Percentiles rank a stretch among this genome's conserved stretches.
Evolutionary conservation across 2,329 filamentous ascomycete genomes (phyloP).

Genomic region (Microascus cirrosus): DNA sequence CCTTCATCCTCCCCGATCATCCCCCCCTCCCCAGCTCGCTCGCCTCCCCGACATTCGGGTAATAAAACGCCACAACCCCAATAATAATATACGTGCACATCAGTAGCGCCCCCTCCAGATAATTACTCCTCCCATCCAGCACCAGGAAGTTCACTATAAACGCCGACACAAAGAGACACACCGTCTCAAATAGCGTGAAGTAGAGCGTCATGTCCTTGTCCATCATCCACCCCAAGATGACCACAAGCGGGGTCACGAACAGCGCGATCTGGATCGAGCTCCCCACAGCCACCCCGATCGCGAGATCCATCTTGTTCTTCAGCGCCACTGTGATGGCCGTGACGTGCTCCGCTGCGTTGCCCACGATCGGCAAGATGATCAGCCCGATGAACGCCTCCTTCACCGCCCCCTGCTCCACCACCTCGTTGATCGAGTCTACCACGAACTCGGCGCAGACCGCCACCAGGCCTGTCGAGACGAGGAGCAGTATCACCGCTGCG

Average conservation of each 20-base stretch:
- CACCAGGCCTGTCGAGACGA: conserved; percentile 54
- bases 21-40: conserved; percentile 22
- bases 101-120: conserved; percentile 65
- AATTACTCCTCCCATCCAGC: conserved; percentile 75
- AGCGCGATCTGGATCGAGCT: conserved; percentile 63
- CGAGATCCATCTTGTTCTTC: conserved; percentile 68
- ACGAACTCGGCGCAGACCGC: conserved; percentile 61
- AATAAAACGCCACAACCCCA: conserved; percentile 55
- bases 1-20: not conserved
- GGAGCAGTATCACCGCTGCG: conserved; percentile 48
- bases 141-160: conserved; percentile 85
- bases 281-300: conserved; percentile 61
- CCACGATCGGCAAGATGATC: conserved; percentile 62
- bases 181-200: conserved; percentile 73
- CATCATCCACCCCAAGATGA: conserved; percentile 62
- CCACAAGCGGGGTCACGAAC: conserved; percentile 58
- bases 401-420: conserved; percentile 43
- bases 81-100: conserved; percentile 60
- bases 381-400: conserved; percentile 60
- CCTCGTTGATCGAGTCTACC: conserved; percentile 54
- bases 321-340: conserved; percentile 60
- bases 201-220: conserved; percentile 64
- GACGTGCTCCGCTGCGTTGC: conserved; percentile 63
- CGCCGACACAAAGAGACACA: conserved; percentile 72
- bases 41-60: conserved; percentile 39